These are phyloP conservation scores for Lasiosphaeriaceae sp. DNA, from an alignment of 495 filamentous ascomycete species.

Conservation along the genomic window DNA sequence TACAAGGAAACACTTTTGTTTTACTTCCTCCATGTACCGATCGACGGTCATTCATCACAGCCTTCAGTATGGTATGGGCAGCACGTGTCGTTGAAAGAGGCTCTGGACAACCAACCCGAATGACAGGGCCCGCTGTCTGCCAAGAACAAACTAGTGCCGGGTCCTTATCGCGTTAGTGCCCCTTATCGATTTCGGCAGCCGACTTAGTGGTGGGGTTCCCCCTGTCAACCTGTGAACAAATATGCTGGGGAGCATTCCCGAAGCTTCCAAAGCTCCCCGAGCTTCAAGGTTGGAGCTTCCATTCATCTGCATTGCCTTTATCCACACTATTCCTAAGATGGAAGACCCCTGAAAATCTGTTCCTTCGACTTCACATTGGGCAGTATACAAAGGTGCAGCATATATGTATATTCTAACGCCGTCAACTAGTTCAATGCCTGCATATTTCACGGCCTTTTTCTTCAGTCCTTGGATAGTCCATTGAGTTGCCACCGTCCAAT, in stretches of 20 bases:
- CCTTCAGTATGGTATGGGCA: neutral
- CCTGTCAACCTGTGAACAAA: neutral
- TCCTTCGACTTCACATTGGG: neutral
- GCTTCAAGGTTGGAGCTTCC: neutral
- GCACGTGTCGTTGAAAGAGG: slow-evolving; percentile 13
- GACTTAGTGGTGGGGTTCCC: neutral
- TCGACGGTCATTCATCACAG: neutral
- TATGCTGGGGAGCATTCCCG: neutral
- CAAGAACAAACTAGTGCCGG: neutral
- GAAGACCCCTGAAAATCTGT: neutral
- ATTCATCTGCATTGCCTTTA: neutral
- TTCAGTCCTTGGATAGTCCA: neutral
- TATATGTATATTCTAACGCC: neutral
- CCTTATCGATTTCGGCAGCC: neutral
- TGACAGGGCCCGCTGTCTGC: neutral
- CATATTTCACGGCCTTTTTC: neutral
- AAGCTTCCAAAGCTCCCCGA: neutral
- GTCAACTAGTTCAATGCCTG: neutral
- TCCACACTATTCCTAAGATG: neutral
- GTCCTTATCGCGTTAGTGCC: neutral
- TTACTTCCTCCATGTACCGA: too few relatives aligned
- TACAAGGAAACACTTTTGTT: too few relatives aligned
- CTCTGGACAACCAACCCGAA: neutral
- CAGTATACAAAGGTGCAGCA: neutral
- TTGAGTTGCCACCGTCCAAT: neutral